These are phyloP conservation scores for Hanseniaspora singularis DNA, from an alignment of 805 yeast genomes.

Conservation along the genomic window DNA sequence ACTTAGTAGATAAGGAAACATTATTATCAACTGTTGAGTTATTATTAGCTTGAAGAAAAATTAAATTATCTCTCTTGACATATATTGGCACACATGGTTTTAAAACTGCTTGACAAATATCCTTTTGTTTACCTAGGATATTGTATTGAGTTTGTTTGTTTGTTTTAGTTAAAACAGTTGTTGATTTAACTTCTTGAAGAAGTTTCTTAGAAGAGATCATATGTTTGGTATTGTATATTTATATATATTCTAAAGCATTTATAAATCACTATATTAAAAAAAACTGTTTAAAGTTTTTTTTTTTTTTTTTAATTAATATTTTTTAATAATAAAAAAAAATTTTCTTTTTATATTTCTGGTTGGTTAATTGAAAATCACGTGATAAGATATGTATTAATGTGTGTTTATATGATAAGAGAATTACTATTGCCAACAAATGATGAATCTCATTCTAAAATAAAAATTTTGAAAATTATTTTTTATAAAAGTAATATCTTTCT, in stretches of 20 bases:
- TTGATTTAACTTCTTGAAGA: constrained; percentile 3
- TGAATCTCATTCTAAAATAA: too few species aligned
- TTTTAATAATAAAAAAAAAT: too few species aligned
- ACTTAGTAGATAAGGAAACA: constrained; percentile 8
- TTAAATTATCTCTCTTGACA: constrained; percentile 11
- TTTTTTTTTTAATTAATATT: too few species aligned
- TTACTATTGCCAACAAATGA: too few species aligned
- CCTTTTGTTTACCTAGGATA: constrained; percentile 12
- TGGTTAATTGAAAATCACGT: too few species aligned
- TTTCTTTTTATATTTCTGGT: not conserved
- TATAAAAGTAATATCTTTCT: too few species aligned
- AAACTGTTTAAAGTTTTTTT: too few species aligned
- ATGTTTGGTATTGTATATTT: too few species aligned
- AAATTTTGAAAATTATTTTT: too few species aligned
- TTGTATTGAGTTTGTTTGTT: constrained; percentile 13
- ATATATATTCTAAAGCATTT: not conserved
- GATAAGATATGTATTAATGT: too few species aligned
- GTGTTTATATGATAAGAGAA: too few species aligned
- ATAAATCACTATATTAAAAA: too few species aligned
- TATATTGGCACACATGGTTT: constrained; percentile 14
- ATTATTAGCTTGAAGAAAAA: constrained; percentile 7
- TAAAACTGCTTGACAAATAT: constrained; percentile 10
- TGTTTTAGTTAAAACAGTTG: not conserved
- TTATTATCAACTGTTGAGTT: not conserved
- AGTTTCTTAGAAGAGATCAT: not conserved